Evolutionary conservation across 2,329 filamentous ascomycete species (phyloP).

Genomic region (Hymenoscyphus infarciens): DNA sequence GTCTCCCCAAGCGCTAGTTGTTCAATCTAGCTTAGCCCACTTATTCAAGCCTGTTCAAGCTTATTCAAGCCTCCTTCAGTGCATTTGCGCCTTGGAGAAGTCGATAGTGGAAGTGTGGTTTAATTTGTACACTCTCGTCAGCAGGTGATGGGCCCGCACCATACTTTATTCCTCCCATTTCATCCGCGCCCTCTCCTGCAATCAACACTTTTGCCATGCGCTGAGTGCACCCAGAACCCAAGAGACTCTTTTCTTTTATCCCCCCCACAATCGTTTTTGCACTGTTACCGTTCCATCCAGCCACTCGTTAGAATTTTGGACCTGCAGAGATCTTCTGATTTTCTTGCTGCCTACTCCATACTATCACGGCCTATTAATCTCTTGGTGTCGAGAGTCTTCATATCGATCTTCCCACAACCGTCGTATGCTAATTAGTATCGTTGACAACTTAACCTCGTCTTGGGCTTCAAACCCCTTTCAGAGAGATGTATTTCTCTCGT

Average conservation of each 20-base stretch:
- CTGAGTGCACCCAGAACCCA: constrained; percentile 3
- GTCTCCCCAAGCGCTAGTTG: background rate
- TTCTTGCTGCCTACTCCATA: background rate
- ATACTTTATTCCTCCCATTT: constrained; percentile 11
- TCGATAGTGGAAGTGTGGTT: background rate
- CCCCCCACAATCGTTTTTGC: constrained; percentile 11
- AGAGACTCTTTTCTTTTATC: constrained; percentile 5
- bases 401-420: background rate
- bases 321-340: background rate
- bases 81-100: background rate
- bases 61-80: constrained; percentile 1
- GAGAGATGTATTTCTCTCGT: constrained; percentile 20
- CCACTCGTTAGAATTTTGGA: background rate
- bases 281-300: background rate
- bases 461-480: background rate
- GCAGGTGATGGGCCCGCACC: constrained; percentile 6
- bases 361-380: background rate
- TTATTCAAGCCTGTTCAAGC: background rate
- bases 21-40: background rate
- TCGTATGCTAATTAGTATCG: background rate
- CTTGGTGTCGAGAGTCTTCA: background rate
- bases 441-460: background rate
- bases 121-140: constrained; percentile 13
- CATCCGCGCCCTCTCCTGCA: constrained; percentile 4
- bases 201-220: constrained; percentile 11